Conservation (phyloP, 768 basidiomycete genomes). For the Suillus subaureus region DNA sequence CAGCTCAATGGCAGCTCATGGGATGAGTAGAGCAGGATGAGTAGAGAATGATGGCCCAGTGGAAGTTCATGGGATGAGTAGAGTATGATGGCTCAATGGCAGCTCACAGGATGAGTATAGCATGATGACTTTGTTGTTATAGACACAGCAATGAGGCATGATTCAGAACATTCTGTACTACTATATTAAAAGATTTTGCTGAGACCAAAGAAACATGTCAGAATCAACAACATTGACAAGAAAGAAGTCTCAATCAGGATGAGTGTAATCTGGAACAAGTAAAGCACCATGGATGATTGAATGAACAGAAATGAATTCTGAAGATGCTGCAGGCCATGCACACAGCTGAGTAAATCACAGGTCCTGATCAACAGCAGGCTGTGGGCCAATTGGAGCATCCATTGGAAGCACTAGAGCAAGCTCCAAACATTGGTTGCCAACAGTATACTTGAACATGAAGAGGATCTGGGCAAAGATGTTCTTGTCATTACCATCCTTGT, state of each 20-base stretch:
- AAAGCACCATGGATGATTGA: slow-evolving; percentile 35
- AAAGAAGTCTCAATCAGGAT: slow-evolving; percentile 20
- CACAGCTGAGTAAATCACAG: slow-evolving; percentile 19
- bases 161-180: too few species aligned
- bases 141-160: too few species aligned
- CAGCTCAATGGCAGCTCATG: too few species aligned
- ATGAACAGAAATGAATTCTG: slow-evolving; percentile 25
- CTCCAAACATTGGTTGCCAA: slow-evolving; percentile 9
- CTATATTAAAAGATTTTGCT: too few species aligned
- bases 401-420: slow-evolving; percentile 24
- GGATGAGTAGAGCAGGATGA: too few species aligned
- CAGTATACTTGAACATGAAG: slow-evolving; percentile 19
- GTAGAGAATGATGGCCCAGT: too few species aligned
- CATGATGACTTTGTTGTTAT: too few species aligned
- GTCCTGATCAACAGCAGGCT: slow-evolving; percentile 20
- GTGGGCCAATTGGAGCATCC: slow-evolving; percentile 11
- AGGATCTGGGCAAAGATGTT: slow-evolving; percentile 12
- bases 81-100: too few species aligned
- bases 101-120: too few species aligned
- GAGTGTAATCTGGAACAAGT: slow-evolving; percentile 18
- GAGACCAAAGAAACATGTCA: slow-evolving; percentile 27
- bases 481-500: background rate
- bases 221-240: slow-evolving; percentile 31
- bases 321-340: slow-evolving; percentile 2
- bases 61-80: too few species aligned